Conservation (phyloP, 139 green algal species). For the Chlorella sp. region DNA sequence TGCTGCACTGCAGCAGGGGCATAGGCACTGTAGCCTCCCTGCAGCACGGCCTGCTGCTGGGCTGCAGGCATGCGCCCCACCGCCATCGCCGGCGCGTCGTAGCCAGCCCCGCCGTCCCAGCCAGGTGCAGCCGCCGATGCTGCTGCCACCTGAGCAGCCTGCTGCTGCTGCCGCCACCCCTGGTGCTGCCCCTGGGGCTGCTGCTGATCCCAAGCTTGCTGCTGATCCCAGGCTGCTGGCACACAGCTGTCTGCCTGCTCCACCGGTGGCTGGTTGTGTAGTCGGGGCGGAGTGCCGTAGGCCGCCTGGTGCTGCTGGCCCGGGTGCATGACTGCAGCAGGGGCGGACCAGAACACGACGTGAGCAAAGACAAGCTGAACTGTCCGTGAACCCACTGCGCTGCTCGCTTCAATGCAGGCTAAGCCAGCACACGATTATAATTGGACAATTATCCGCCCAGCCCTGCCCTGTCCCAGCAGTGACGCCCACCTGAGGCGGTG, state of each 20-base stretch:
- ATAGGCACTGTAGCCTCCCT: not conserved
- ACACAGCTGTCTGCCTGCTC: not conserved
- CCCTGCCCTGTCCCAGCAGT: too few species aligned
- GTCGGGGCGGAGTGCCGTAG: too few species aligned
- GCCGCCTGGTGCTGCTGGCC: not conserved
- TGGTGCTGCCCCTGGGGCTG: constrained; percentile 8
- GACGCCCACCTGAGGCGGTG: not conserved
- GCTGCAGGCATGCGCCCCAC: not conserved
- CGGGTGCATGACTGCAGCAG: not conserved
- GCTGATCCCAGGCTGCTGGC: not conserved
- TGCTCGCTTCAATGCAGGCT: too few species aligned
- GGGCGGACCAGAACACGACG: too few species aligned
- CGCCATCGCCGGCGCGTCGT: not conserved
- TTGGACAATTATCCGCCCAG: too few species aligned
- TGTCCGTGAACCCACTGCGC: too few species aligned
- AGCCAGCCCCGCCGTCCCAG: too few species aligned
- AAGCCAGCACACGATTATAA: too few species aligned
- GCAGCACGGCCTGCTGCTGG: not conserved
- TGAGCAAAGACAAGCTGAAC: too few species aligned
- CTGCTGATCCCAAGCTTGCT: not conserved
- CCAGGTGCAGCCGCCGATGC: too few species aligned
- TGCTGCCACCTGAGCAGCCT: not conserved
- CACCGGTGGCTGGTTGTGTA: not conserved
- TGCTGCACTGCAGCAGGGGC: not conserved
- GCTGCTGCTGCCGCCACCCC: not conserved